Percentiles rank a stretch among this genome's conserved stretches.
Conservation (phyloP, 176 grass and related monocot species). For the Oryza glaberrima region DNA sequence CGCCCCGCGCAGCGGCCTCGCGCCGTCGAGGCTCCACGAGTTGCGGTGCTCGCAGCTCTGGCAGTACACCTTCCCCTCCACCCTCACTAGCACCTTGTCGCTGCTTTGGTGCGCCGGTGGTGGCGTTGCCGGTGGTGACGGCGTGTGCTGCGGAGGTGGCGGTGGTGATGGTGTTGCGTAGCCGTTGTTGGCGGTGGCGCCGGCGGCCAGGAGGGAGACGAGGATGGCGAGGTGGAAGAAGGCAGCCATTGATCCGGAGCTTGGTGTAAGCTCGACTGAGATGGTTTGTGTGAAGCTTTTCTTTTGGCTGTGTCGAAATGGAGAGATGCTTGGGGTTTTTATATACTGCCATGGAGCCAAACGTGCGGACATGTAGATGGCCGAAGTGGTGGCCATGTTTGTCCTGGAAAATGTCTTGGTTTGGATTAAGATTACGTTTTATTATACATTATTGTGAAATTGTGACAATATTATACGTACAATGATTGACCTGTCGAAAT, state of each 20-base stretch:
- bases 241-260: conserved; percentile 28
- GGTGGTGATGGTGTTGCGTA: neutral
- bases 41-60: conserved; percentile 59
- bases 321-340: conserved; percentile 17
- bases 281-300: neutral
- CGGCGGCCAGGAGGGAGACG: conserved; percentile 28
- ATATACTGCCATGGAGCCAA: conserved; percentile 23
- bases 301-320: neutral
- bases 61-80: conserved; percentile 65
- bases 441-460: neutral
- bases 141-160: neutral
- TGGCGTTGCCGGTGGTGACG: neutral
- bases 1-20: conserved; percentile 49
- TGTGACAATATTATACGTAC: neutral
- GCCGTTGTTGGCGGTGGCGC: neutral
- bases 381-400: conserved; percentile 24
- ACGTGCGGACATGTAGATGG: conserved; percentile 54
- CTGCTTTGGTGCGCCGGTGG: neutral
- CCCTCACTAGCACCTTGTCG: conserved; percentile 42
- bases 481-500: neutral
- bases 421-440: neutral
- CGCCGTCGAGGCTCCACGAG: conserved; percentile 48
- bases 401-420: conserved; percentile 7
- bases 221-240: conserved; percentile 31
- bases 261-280: neutral